Base-by-base conservation (phyloP, 106 monocot species). In the Dioscorea zingiberensis region DNA sequence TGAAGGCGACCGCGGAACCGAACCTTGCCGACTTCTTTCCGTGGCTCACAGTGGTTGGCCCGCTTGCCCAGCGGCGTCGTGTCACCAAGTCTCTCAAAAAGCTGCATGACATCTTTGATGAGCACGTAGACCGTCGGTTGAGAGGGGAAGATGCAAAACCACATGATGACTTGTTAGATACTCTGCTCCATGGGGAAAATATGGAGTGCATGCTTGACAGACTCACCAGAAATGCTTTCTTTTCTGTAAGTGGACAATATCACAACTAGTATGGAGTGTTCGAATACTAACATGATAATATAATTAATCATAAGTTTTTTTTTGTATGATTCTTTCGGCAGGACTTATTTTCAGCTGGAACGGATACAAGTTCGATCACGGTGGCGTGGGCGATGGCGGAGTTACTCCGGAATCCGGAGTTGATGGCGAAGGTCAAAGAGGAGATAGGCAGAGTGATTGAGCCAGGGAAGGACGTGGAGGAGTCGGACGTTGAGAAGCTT, bases 11-110 rank as follows among this genome's bases (percentile, higher is more conserved):
- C 14, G 69, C 74, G 26, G 4, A 13, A 10, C 66, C 85, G 11
- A 85, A 85, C 62, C 13, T 85, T 17, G 70, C 85, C 2, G 81
- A 85, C 64, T 85, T 55, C 60, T 76, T 76, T 26, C 84, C 80
- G 1, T 15, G 53, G 25, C 67, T 79, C 59, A 28, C 59, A 22
- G 3, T 24, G 17, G 4, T 76, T 3, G 79, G 75, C 32, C 68
- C 27, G 0, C 79, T 76, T 21, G 69, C 76, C 13, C 9, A n/a
- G 23, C 63, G 71, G 27, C 60, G 64, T 1, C 61, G 65, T 4
- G 3, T 76, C 30, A 14, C 49, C 0, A 4, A 0, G 0, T 49
- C 55, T 32, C 24, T 65, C n/a, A 25, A 24, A 27, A 63, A 54
- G 62, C n/a, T 80, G 19, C 51, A 68, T 16, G 25, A 38, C 0